phyloP scores from a whole-genome alignment of 805 yeast genomes.

The Cyberlindnera japonica region DNA sequence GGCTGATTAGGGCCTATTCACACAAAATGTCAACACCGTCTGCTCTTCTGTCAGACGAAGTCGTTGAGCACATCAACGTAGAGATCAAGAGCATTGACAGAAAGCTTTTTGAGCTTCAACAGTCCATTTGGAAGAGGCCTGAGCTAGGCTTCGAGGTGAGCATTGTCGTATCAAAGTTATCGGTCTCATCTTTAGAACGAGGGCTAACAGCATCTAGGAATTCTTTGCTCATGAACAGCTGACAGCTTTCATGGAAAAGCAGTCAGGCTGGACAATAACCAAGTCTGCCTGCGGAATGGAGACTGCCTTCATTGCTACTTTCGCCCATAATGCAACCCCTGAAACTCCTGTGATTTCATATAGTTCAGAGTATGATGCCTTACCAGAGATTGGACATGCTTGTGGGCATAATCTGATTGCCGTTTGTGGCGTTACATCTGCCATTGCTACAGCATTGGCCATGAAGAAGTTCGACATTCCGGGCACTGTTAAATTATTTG shows the following conservation, averaged over 20 bases:
- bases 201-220: too few species aligned
- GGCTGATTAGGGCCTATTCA: too few species aligned
- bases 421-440: conserved; percentile 10
- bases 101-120: neutral
- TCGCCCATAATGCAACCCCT: conserved; percentile 2
- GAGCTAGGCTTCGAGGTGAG: too few species aligned
- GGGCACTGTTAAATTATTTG: conserved; percentile 12
- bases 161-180: too few species aligned
- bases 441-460: conserved; percentile 7
- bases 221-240: conserved; percentile 7
- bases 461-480: conserved; percentile 10
- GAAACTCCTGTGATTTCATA: conserved; percentile 8
- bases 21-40: too few species aligned
- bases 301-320: conserved; percentile 9
- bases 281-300: conserved; percentile 7
- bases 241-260: conserved; percentile 10
- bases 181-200: too few species aligned
- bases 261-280: conserved; percentile 9
- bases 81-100: neutral
- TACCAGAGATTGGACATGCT: conserved; percentile 11
- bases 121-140: neutral
- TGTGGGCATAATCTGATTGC: conserved; percentile 15
- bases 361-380: conserved; percentile 12
- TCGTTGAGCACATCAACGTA: neutral
- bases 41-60: neutral